Evolutionary conservation across 352 stramenopile genomes (phyloP).

Genomic region (Globisporangium cystogenes): DNA sequence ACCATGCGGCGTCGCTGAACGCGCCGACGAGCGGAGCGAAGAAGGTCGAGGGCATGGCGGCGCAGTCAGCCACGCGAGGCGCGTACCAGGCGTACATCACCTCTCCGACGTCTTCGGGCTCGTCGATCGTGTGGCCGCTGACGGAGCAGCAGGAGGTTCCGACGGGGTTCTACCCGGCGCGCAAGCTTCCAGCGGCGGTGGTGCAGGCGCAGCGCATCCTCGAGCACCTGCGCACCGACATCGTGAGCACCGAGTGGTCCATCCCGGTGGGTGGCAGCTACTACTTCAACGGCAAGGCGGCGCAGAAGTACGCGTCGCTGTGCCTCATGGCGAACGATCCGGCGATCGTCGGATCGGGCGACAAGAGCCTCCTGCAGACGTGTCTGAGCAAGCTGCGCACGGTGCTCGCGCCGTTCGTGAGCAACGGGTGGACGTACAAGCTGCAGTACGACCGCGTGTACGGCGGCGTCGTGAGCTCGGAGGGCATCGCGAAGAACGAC

Average conservation of each 20-base stretch:
- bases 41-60: conserved; percentile 17
- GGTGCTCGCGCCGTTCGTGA: conserved; percentile 43
- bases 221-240: conserved; percentile 39
- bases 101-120: conserved; percentile 37
- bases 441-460: conserved; percentile 60
- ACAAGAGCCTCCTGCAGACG: conserved; percentile 44
- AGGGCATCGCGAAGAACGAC: conserved; percentile 45
- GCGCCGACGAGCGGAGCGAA: conserved; percentile 24
- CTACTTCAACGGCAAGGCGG: conserved; percentile 75
- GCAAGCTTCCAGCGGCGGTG: conserved; percentile 18
- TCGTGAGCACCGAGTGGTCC: conserved; percentile 42
- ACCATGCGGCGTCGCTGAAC: conserved; percentile 55
- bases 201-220: conserved; percentile 31
- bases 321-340: conserved; percentile 73
- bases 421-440: conserved; percentile 57
- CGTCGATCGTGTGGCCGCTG: conserved; percentile 40
- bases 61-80: conserved; percentile 41
- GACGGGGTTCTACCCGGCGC: conserved; percentile 42
- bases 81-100: conserved; percentile 26
- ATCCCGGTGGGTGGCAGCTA: conserved; percentile 48
- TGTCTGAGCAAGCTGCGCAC: conserved; percentile 62
- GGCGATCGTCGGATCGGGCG: conserved; percentile 42
- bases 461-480: conserved; percentile 56
- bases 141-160: conserved; percentile 34
- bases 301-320: conserved; percentile 67